Evolutionary conservation across 2,329 filamentous ascomycete genomes (phyloP), one percentile per base, ranked within the genome.

Genomic region (Aotearoamyces nothofagi): DNA sequence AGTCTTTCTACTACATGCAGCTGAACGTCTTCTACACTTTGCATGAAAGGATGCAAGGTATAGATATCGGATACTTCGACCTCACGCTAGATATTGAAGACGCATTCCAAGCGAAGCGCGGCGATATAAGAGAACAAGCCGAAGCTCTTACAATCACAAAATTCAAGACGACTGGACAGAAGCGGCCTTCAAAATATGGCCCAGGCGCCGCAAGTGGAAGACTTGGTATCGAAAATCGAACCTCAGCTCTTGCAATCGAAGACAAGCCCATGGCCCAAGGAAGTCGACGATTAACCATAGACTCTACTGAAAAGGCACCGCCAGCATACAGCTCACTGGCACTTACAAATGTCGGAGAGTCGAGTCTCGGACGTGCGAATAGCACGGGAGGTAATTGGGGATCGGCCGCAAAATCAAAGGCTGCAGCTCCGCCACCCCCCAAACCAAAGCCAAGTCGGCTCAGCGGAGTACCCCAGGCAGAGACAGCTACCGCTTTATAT

Each of bases 1-100:
- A 96, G 53, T 92, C 82, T 7, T 98, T 98, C 60, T 98, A 98
- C 59, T 98, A 96, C 63, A 98, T 98, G 90, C 90, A 98, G 56
- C 70, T 98, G 40, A 98, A 98, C 55, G 82, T 98, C 40, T 98
- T 96, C 55, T 98, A 98, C 57, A 98, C 90, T 1, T 65, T 98
- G 30, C 90, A 98, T 53, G 87, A 96, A 56, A 83, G 78, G 57
- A 98, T 98, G 90, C 90, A 98, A 58, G 74, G 69, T 41, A 84
- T 92, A 52, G 86, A 96, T 48, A 98, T 98, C 49, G 84, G 84
- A 36, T 98, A 98, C 58, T 98, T 98, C 54, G 81, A 98, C 53
- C 67, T 98, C 29, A 81, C 79, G 2, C 66, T 81, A 17, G 86
- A 92, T 46, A 78, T 98, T 24, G 83, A 94, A 52, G 87, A 87